Base-by-base conservation (phyloP, 2,329 filamentous ascomycete genomes). In the Thermomyces lanuginosus region DNA sequence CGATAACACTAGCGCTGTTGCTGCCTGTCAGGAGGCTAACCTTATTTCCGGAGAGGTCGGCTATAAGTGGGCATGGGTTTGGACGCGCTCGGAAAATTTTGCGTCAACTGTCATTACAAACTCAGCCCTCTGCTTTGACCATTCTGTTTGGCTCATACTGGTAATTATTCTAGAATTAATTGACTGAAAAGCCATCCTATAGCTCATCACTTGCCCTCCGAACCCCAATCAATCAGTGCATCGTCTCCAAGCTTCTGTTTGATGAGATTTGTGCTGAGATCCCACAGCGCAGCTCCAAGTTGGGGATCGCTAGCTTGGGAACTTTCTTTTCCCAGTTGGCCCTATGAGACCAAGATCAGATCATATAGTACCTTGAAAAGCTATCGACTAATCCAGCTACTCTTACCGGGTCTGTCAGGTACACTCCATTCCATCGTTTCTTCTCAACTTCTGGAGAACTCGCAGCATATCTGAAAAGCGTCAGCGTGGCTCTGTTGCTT, bases 391-490 rank as follows among this genome's bases (percentile, higher is more conserved):
- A 21, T 14, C 5, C 9, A 13, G 15, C 8, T 11, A n/a, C 10
- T 26, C 36, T 16, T 36, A 38, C 40, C 0, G 46, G 51, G 25
- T 60, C 56, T 4, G 30, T 45, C 26, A 60, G 57, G 33, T 62
- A 62, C 5, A 39, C 52, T 0, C 56, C 57, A 24, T 61, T 62
- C 41, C 50, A 39, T 4, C 51, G 40, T 32, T 56, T 54, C 30
- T 61, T 43, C 18, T 59, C 52, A 1, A 61, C 42, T 21, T 56
- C 51, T 0, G 53, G 43, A 4, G 48, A 46, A 3, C 56, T 60
- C 20, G 57, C 38, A 0, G 58, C 45, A 30, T 39, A 45, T 9
- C 35, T 37, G 14, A 5, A 24, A 4, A 12, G 21, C 21, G 11
- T 8, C 7, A 8, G 21, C 13, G 5, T 8, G 12, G 5, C 8